Conservation (phyloP, 805 yeast species). For the Grigorovia humatica region DNA sequence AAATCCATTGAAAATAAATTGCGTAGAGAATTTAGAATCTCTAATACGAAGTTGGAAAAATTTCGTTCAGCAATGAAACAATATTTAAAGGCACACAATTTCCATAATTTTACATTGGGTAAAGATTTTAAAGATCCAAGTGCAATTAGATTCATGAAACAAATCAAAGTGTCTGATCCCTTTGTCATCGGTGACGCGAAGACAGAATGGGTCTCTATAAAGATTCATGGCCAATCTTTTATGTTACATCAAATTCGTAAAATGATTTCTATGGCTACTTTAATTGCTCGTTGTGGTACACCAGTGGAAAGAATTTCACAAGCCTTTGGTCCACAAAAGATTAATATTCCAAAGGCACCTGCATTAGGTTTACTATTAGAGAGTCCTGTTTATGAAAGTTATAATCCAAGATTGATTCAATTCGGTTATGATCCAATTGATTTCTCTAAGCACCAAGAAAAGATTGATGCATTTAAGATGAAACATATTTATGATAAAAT, state of each 20-base stretch:
- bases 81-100: constrained; percentile 84
- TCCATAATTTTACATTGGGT: constrained; percentile 82
- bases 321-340: constrained; percentile 62
- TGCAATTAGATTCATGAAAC: constrained; percentile 73
- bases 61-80: constrained; percentile 60
- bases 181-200: constrained; percentile 82
- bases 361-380: constrained; percentile 86
- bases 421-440: constrained; percentile 71
- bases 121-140: constrained; percentile 76
- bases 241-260: constrained; percentile 97
- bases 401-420: constrained; percentile 57
- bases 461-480: constrained; percentile 80
- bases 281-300: constrained; percentile 77
- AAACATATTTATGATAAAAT: constrained; percentile 86
- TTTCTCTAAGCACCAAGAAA: constrained; percentile 51
- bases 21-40: constrained; percentile 61
- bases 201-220: constrained; percentile 92
- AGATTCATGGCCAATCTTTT: constrained; percentile 95
- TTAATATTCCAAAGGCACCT: constrained; percentile 95
- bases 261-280: constrained; percentile 92
- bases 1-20: constrained; percentile 55
- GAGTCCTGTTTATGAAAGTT: constrained; percentile 82
- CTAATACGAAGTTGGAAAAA: constrained; percentile 47
- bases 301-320: constrained; percentile 66
- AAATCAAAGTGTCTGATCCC: constrained; percentile 72